These are phyloP conservation scores for Trichoderma asperelloides DNA, from an alignment of 495 filamentous ascomycete genomes.

Conservation along the genomic window DNA sequence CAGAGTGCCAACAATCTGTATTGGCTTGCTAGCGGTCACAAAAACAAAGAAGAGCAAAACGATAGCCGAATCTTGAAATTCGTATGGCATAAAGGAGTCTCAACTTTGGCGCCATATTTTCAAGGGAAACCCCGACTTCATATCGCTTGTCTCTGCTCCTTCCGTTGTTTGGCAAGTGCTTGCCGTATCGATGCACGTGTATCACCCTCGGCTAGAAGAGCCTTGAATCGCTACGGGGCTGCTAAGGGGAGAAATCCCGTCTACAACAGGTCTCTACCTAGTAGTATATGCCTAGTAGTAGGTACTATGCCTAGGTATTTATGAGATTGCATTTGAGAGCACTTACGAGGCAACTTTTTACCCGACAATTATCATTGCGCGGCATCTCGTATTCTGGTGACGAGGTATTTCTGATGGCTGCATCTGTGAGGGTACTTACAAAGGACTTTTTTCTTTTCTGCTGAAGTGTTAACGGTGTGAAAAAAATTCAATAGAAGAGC, in stretches of 20 bases:
- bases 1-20: background rate
- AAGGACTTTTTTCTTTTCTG: too few relatives aligned
- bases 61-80: background rate
- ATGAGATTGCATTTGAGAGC: too few relatives aligned
- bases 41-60: background rate
- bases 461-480: too few relatives aligned
- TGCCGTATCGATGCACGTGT: background rate
- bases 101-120: background rate
- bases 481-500: too few relatives aligned
- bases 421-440: too few relatives aligned
- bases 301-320: too few relatives aligned
- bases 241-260: background rate
- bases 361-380: too few relatives aligned
- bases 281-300: too few relatives aligned
- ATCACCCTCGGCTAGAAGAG: background rate
- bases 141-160: background rate
- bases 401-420: too few relatives aligned
- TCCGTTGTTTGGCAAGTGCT: background rate
- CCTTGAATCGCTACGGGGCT: background rate
- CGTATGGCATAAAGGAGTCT: background rate
- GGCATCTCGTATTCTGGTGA: too few relatives aligned
- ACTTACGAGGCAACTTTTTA: too few relatives aligned
- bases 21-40: background rate
- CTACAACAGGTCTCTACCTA: too few relatives aligned
- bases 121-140: background rate